These are phyloP conservation scores for Aplosporella prunicola DNA, from an alignment of 2,329 filamentous ascomycete genomes.

Conservation along the genomic window DNA sequence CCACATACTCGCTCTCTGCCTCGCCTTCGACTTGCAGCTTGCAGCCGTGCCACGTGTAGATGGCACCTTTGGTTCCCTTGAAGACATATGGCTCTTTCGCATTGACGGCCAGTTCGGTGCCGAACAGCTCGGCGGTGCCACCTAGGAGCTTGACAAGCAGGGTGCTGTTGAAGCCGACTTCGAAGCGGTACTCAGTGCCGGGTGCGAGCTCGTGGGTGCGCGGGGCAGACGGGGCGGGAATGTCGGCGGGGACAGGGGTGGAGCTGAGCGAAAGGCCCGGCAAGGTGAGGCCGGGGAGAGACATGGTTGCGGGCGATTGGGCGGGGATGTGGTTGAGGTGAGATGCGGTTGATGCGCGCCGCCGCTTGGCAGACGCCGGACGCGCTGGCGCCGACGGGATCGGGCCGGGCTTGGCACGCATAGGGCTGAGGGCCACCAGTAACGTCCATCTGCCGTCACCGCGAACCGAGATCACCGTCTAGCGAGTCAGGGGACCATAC, in stretches of 20 bases:
- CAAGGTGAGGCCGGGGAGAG: slow-evolving; percentile 39
- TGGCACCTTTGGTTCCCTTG: slow-evolving; percentile 70
- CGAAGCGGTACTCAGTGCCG: slow-evolving; percentile 38
- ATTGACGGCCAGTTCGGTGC: slow-evolving; percentile 78
- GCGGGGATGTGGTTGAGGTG: background rate
- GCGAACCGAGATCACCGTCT: too few species aligned
- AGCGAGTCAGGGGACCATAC: too few species aligned
- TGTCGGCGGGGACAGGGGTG: slow-evolving; percentile 16
- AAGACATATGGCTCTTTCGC: slow-evolving; percentile 63
- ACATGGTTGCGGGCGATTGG: slow-evolving; percentile 17
- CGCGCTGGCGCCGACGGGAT: too few species aligned
- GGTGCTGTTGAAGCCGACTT: slow-evolving; percentile 26
- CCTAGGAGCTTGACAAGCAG: slow-evolving; percentile 52
- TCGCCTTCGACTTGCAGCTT: slow-evolving; percentile 68
- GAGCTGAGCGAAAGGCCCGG: slow-evolving; percentile 23
- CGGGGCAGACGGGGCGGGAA: slow-evolving; percentile 16
- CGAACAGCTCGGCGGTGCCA: slow-evolving; percentile 87
- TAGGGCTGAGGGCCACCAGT: too few species aligned
- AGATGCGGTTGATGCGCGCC: too few species aligned
- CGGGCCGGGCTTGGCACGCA: too few species aligned
- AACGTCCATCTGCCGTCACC: too few species aligned
- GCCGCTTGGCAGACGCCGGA: too few species aligned
- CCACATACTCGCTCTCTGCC: slow-evolving; percentile 57
- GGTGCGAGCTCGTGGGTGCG: slow-evolving; percentile 34
- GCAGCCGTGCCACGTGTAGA: slow-evolving; percentile 89